Evolutionary conservation across 345 rosid genomes (phyloP).

Genomic region (Arabidopsis arenosa): DNA sequence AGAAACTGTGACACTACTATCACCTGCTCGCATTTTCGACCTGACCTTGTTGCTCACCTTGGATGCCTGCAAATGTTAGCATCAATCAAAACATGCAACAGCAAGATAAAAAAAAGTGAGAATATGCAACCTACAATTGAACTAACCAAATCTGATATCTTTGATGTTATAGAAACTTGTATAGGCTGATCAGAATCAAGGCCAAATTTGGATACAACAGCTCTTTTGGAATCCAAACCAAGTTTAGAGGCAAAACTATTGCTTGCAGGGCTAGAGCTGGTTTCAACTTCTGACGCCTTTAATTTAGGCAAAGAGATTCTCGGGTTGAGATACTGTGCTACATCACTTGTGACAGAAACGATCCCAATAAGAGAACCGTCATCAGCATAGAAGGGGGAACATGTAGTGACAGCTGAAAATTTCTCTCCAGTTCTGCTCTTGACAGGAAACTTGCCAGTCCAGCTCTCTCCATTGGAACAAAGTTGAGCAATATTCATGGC

Average conservation of each 20-base stretch:
- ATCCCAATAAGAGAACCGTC: constrained; percentile 67
- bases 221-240: constrained; percentile 22
- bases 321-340: constrained; percentile 53
- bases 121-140: constrained; percentile 23
- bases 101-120: constrained; percentile 19
- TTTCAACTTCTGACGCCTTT: constrained; percentile 53
- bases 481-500: constrained; percentile 59
- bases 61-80: constrained; percentile 59
- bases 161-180: constrained; percentile 79
- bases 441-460: constrained; percentile 90
- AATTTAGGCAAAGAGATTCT: constrained; percentile 37
- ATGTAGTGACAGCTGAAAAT: constrained; percentile 57
- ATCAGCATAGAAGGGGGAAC: constrained; percentile 76
- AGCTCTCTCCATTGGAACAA: constrained; percentile 69
- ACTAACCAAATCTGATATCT: constrained; percentile 83
- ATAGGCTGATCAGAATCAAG: constrained; percentile 83
- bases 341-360: constrained; percentile 64
- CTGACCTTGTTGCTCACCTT: constrained; percentile 76
- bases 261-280: constrained; percentile 54
- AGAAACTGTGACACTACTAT: constrained; percentile 51
- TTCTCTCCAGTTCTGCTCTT: constrained; percentile 69
- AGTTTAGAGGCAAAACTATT: constrained; percentile 56
- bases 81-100: constrained; percentile 43
- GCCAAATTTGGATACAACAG: constrained; percentile 67
- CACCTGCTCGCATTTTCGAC: constrained; percentile 62